phyloP scores from a whole-genome alignment of 192 early-diverging fungal species.

The Podila epigama region DNA sequence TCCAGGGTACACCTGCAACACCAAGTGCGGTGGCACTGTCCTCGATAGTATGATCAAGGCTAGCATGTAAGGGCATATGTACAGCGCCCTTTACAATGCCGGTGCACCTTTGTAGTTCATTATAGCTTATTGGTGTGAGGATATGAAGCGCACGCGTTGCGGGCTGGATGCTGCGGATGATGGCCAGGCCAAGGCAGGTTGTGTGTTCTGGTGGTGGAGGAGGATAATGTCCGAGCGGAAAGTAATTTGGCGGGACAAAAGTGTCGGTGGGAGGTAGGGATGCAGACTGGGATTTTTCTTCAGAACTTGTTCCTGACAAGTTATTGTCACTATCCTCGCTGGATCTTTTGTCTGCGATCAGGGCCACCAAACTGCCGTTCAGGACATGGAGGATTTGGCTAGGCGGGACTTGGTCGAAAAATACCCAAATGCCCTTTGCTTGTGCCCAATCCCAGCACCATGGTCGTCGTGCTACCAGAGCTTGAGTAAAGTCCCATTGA shows the following conservation, averaged over 20 bases:
- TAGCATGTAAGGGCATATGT: conserved; percentile 57
- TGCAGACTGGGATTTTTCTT: not conserved
- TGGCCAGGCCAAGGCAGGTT: conserved; percentile 67
- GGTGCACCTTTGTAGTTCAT: conserved; percentile 46
- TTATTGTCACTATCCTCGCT: not conserved
- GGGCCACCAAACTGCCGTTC: conserved; percentile 85
- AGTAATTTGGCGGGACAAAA: conserved; percentile 49
- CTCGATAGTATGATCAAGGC: conserved; percentile 51
- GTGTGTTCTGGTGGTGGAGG: conserved; percentile 58
- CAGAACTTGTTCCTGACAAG: not conserved
- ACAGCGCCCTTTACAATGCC: conserved; percentile 62
- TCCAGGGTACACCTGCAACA: conserved; percentile 60
- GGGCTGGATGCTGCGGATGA: conserved; percentile 74
- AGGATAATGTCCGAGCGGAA: conserved; percentile 42
- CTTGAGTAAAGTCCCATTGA: conserved; percentile 62
- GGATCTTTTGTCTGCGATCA: conserved; percentile 63
- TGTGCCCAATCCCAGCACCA: conserved; percentile 68
- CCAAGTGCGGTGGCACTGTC: conserved; percentile 21
- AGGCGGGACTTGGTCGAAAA: conserved; percentile 77
- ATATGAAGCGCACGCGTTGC: conserved; percentile 60
- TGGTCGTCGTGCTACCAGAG: conserved; percentile 63
- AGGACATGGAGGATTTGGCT: conserved; percentile 83
- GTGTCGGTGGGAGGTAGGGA: not conserved
- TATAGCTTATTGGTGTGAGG: conserved; percentile 56
- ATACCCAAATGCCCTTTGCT: conserved; percentile 67